These are phyloP conservation scores for Nicotiana tomentosiformis DNA, from an alignment of 257 asterid genomes.

Conservation along the genomic window DNA sequence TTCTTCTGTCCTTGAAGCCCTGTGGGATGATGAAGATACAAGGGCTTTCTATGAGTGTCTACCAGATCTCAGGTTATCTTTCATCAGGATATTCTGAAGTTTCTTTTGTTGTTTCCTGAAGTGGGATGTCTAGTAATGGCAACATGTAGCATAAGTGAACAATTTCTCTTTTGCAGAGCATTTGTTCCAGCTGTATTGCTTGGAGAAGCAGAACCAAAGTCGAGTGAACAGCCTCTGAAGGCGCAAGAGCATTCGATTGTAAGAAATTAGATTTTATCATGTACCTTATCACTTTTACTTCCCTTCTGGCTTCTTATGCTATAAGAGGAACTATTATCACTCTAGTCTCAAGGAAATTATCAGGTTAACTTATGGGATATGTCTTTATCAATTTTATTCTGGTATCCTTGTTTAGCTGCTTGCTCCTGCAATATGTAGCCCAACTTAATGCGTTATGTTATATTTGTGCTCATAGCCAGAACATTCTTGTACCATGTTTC, in stretches of 20 bases:
- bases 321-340: constrained; percentile 3
- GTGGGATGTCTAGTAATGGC: not conserved
- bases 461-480: not conserved
- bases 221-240: constrained; percentile 76
- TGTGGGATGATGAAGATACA: constrained; percentile 99
- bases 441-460: not conserved
- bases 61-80: constrained; percentile 85
- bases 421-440: constrained; percentile 3
- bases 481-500: not conserved
- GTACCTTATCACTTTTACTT: not conserved
- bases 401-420: constrained; percentile 1
- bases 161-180: constrained; percentile 52
- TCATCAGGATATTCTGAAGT: constrained; percentile 7
- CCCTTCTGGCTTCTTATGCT: constrained; percentile 10
- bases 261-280: constrained; percentile 24
- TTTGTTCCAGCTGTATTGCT: constrained; percentile 98
- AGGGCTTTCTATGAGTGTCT: constrained; percentile 92
- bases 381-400: not conserved
- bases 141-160: constrained; percentile 1
- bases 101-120: constrained; percentile 16
- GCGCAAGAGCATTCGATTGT: constrained; percentile 66
- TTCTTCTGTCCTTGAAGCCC: constrained; percentile 68
- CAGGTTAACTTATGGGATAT: not conserved
- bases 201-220: constrained; percentile 87
- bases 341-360: not conserved